phyloP scores from a whole-genome alignment of 371 early-diverging fungal species.

The Lichtheimia corymbifera region DNA sequence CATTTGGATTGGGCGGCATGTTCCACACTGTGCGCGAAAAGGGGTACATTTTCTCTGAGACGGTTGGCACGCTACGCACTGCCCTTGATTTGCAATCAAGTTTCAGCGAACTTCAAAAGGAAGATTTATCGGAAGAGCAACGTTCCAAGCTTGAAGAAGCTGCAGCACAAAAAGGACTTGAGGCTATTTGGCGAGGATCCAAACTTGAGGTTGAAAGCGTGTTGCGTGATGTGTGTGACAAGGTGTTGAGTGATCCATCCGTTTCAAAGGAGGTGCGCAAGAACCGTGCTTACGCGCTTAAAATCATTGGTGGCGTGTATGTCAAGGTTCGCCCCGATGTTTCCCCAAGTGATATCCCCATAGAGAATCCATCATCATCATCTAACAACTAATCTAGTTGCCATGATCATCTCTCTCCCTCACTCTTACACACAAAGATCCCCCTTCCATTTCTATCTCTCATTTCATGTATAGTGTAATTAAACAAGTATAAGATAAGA shows the following conservation, averaged over 20 bases:
- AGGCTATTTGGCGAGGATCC: slow-evolving; percentile 92
- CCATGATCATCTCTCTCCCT: not conserved
- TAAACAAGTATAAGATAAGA: too few species aligned
- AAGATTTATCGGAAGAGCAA: slow-evolving; percentile 74
- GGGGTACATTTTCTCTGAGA: slow-evolving; percentile 85
- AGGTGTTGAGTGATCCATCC: slow-evolving; percentile 67
- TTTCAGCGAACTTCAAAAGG: slow-evolving; percentile 83
- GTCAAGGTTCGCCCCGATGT: slow-evolving; percentile 56
- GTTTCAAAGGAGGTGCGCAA: slow-evolving; percentile 52
- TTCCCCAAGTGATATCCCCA: slow-evolving; percentile 36
- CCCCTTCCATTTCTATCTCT: not conserved
- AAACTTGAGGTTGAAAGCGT: slow-evolving; percentile 94
- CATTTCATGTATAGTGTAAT: not conserved
- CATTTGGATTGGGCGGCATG: slow-evolving; percentile 74
- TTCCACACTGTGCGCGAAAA: slow-evolving; percentile 72
- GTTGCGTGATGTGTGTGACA: slow-evolving; percentile 89
- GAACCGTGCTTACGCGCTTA: slow-evolving; percentile 71
- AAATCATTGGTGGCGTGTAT: slow-evolving; percentile 75
- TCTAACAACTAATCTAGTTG: not conserved
- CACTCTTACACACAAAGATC: not conserved
- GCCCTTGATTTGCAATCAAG: slow-evolving; percentile 90
- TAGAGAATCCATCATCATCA: slow-evolving; percentile 25
- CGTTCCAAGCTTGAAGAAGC: slow-evolving; percentile 68
- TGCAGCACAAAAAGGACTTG: slow-evolving; percentile 77
- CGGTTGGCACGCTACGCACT: slow-evolving; percentile 85